These are phyloP conservation scores for Xylaria venustula DNA, from an alignment of 495 filamentous ascomycete genomes.

Conservation along the genomic window DNA sequence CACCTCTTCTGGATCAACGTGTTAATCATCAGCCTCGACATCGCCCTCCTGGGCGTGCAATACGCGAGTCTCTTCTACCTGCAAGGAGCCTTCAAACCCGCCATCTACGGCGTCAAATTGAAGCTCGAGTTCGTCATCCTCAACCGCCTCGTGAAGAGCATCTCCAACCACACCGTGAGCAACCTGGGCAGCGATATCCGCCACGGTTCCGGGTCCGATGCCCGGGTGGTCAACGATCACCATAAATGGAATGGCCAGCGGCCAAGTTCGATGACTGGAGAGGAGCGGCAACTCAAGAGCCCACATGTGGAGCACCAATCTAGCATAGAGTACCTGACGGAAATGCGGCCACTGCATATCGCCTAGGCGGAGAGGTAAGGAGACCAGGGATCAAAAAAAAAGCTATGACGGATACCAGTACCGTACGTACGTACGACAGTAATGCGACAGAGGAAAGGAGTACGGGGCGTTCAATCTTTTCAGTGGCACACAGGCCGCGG, in stretches of 20 bases:
- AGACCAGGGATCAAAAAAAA: not conserved
- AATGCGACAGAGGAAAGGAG: not conserved
- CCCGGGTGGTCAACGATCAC: not conserved
- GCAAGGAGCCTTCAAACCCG: constrained; percentile 51
- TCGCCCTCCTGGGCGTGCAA: constrained; percentile 45
- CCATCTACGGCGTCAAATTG: constrained; percentile 54
- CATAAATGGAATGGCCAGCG: constrained; percentile 7
- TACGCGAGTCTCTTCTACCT: constrained; percentile 48
- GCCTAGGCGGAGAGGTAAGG: not conserved
- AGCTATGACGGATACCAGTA: too few relatives aligned
- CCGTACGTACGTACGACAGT: not conserved
- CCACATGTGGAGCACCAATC: constrained; percentile 7
- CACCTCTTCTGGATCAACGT: constrained; percentile 50
- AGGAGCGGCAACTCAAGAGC: constrained; percentile 7
- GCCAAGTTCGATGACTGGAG: not conserved
- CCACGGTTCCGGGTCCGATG: constrained; percentile 3
- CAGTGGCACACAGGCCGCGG: not conserved
- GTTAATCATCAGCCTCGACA: constrained; percentile 49
- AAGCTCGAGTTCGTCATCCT: constrained; percentile 55
- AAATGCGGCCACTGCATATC: constrained; percentile 1
- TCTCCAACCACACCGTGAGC: constrained; percentile 8
- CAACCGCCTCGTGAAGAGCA: constrained; percentile 38
- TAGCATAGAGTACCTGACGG: constrained; percentile 9
- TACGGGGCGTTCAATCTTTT: constrained; percentile 3
- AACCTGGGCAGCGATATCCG: constrained; percentile 10